Conservation (phyloP, 2,329 filamentous ascomycete species). For the Botrytis galanthina region DNA sequence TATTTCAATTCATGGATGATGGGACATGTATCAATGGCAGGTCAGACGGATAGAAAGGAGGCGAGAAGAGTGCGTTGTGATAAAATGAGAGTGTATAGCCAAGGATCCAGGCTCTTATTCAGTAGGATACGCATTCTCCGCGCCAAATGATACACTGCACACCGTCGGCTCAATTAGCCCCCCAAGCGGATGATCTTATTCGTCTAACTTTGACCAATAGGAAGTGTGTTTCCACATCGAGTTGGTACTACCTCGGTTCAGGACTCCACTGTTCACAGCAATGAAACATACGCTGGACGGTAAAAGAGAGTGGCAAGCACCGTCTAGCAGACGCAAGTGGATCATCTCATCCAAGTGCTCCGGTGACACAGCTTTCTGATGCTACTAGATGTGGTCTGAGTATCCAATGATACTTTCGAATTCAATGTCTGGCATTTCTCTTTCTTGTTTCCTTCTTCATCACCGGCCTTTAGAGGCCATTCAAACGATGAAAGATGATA, state of each 20-base stretch:
- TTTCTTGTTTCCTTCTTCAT: neutral
- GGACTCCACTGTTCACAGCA: conserved; percentile 12
- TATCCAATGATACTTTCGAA: conserved; percentile 10
- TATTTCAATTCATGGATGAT: neutral
- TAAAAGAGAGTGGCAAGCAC: conserved; percentile 1
- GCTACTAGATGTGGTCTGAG: neutral
- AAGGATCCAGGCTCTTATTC: neutral
- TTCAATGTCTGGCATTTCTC: neutral
- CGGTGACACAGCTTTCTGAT: conserved; percentile 1
- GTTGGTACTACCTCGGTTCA: conserved; percentile 3
- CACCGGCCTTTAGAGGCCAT: neutral
- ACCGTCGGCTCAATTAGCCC: neutral
- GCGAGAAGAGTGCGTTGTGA: neutral
- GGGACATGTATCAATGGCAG: neutral
- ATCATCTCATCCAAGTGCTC: conserved; percentile 1
- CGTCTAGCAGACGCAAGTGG: conserved; percentile 16
- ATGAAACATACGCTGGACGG: conserved; percentile 21
- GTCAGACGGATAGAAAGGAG: neutral
- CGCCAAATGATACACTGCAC: conserved; percentile 13
- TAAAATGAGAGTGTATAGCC: neutral
- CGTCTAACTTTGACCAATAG: neutral
- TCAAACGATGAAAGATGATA: neutral
- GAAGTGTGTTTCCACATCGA: conserved; percentile 3
- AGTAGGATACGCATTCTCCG: neutral
- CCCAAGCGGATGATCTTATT: neutral